Percentiles rank a stretch among this genome's conserved stretches.
Evolutionary conservation across 2,329 filamentous ascomycete species (phyloP).

Genomic region (Sporothrix brunneoviolacea): DNA sequence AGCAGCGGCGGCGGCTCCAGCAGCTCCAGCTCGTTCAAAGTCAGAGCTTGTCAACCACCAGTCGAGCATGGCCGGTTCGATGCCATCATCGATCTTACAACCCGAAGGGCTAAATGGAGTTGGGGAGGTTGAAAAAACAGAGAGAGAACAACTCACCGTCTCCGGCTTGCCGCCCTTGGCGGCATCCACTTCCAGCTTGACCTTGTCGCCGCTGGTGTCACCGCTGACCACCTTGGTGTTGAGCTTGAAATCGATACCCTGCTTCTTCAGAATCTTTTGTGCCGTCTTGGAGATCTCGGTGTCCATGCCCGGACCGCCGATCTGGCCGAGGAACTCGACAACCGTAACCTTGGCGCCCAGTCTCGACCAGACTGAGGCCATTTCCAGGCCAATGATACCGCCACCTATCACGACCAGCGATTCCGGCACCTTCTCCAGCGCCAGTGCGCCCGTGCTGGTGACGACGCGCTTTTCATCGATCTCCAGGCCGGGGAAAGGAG

Average conservation of each 20-base stretch:
- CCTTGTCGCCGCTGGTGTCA: conserved; percentile 67
- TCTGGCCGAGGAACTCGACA: conserved; percentile 92
- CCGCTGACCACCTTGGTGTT: conserved; percentile 90
- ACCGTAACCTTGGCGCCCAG: conserved; percentile 92
- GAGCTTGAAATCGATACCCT: conserved; percentile 97
- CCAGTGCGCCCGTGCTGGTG: conserved; percentile 90
- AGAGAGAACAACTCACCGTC: conserved; percentile 50
- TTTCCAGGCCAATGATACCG: conserved; percentile 97
- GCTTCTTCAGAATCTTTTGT: conserved; percentile 91
- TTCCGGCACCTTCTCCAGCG: conserved; percentile 85
- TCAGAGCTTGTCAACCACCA: too few species aligned
- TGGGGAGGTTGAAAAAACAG: not conserved
- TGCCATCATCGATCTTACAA: too few species aligned
- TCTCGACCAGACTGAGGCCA: conserved; percentile 96
- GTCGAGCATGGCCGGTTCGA: too few species aligned
- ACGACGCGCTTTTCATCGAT: conserved; percentile 98
- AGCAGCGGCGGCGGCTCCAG: too few species aligned
- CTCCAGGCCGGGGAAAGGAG: conserved; percentile 90
- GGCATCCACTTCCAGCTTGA: conserved; percentile 81
- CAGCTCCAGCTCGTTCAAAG: not conserved
- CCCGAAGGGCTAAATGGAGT: too few species aligned
- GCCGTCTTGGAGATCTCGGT: conserved; percentile 81
- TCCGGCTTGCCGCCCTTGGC: conserved; percentile 96
- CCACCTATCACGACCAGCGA: conserved; percentile 96
- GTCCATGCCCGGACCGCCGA: conserved; percentile 97